These are phyloP conservation scores for Albugo candida DNA, from an alignment of 352 stramenopile species.

Conservation along the genomic window DNA sequence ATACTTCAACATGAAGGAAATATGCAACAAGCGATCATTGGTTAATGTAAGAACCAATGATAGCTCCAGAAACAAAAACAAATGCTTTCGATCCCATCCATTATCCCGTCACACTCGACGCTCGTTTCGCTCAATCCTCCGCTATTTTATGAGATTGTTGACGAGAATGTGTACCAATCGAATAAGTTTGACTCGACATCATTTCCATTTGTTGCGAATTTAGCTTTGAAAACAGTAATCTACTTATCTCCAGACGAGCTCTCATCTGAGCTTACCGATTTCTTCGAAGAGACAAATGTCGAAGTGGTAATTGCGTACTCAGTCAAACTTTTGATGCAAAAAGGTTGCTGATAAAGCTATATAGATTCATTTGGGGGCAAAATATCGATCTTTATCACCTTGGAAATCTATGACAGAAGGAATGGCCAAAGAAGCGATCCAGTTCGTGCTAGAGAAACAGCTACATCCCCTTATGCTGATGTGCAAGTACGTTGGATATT, in stretches of 20 bases:
- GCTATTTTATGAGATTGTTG: conserved; percentile 77
- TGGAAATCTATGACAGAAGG: conserved; percentile 65
- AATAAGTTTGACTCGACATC: conserved; percentile 77
- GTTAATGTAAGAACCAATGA: no score
- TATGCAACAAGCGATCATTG: no score
- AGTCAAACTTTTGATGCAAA: background rate
- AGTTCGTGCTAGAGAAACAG: conserved; percentile 63
- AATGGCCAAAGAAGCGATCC: conserved; percentile 72
- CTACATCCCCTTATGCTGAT: conserved; percentile 69
- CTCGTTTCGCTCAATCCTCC: conserved; percentile 64
- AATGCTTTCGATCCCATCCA: background rate
- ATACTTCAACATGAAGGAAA: no score
- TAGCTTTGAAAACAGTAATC: conserved; percentile 70
- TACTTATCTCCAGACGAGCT: conserved; percentile 76
- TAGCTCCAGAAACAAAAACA: no score
- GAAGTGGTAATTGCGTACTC: conserved; percentile 21
- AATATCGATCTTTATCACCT: conserved; percentile 44
- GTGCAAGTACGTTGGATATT: conserved; percentile 43
- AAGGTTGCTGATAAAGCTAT: background rate
- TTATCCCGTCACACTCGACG: conserved; percentile 20
- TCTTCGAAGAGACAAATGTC: conserved; percentile 68
- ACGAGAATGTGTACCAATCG: conserved; percentile 62
- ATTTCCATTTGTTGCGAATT: conserved; percentile 58
- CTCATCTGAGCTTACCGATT: conserved; percentile 48
- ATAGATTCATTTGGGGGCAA: conserved; percentile 63